Conservation (phyloP, 192 early-diverging fungal species). For the Radiomyces spectabilis region DNA sequence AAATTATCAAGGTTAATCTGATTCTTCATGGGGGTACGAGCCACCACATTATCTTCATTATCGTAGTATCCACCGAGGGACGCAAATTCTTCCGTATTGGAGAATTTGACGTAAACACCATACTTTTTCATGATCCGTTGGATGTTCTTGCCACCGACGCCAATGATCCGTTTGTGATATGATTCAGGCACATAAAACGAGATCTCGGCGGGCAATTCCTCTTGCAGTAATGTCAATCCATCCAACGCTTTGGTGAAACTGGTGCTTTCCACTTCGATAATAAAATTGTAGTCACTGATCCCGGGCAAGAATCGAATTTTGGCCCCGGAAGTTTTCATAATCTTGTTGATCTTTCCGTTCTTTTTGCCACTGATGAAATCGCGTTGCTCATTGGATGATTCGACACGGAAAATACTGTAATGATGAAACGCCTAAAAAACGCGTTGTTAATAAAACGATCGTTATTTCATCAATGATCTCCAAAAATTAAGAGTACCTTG, state of each 20-base stretch:
- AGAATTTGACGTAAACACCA: slow-evolving; percentile 85
- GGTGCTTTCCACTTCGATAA: slow-evolving; percentile 63
- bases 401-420: slow-evolving; percentile 68
- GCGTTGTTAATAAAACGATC: too few relatives aligned
- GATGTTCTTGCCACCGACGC: slow-evolving; percentile 83
- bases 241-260: slow-evolving; percentile 51
- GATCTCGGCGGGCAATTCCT: slow-evolving; percentile 83
- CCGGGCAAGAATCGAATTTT: slow-evolving; percentile 59
- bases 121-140: slow-evolving; percentile 87
- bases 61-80: slow-evolving; percentile 73
- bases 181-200: slow-evolving; percentile 77
- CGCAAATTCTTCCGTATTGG: slow-evolving; percentile 73
- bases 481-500: too few relatives aligned
- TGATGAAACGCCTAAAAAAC: slow-evolving; percentile 9
- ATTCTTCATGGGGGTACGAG: slow-evolving; percentile 78
- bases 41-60: slow-evolving; percentile 80
- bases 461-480: too few relatives aligned
- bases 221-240: slow-evolving; percentile 60
- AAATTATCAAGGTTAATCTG: slow-evolving; percentile 57
- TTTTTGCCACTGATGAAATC: slow-evolving; percentile 89
- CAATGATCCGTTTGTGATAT: slow-evolving; percentile 84
- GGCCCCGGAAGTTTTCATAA: slow-evolving; percentile 65
- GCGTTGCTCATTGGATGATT: slow-evolving; percentile 68
- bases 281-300: slow-evolving; percentile 69
- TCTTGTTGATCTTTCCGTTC: slow-evolving; percentile 83